Conservation (phyloP, 1,139 yeast genomes). For the Arxiozyma heterogenica region DNA sequence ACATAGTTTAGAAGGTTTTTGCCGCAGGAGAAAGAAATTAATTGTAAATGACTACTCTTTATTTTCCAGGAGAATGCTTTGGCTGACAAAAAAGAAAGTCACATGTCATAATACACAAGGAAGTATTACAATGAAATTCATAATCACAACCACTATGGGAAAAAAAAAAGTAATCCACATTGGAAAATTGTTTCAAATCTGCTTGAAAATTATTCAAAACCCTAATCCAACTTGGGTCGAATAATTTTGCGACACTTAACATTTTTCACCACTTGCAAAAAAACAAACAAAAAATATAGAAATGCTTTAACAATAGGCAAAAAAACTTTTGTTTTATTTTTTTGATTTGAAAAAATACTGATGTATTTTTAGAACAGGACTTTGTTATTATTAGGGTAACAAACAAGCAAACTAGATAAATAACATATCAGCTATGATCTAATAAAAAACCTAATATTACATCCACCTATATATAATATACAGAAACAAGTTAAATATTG, state of each 20-base stretch:
- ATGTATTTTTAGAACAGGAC: background rate
- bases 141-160: too few relatives aligned
- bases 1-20: too few relatives aligned
- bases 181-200: background rate
- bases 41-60: too few relatives aligned
- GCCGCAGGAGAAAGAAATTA: too few relatives aligned
- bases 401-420: background rate
- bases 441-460: background rate
- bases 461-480: background rate
- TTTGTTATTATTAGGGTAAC: background rate
- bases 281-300: too few relatives aligned
- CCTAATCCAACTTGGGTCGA: background rate
- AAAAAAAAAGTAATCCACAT: too few relatives aligned
- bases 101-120: too few relatives aligned
- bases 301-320: background rate
- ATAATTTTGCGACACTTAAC: background rate
- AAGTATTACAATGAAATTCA: background rate
- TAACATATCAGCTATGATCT: background rate
- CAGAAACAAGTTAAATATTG: background rate
- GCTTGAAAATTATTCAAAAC: background rate
- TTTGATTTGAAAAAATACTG: background rate
- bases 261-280: background rate
- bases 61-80: too few relatives aligned
- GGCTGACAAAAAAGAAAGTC: too few relatives aligned
- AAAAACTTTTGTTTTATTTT: too few relatives aligned